phyloP scores from a whole-genome alignment of 139 green algal species.

The Tetratostichococcus sp. region DNA sequence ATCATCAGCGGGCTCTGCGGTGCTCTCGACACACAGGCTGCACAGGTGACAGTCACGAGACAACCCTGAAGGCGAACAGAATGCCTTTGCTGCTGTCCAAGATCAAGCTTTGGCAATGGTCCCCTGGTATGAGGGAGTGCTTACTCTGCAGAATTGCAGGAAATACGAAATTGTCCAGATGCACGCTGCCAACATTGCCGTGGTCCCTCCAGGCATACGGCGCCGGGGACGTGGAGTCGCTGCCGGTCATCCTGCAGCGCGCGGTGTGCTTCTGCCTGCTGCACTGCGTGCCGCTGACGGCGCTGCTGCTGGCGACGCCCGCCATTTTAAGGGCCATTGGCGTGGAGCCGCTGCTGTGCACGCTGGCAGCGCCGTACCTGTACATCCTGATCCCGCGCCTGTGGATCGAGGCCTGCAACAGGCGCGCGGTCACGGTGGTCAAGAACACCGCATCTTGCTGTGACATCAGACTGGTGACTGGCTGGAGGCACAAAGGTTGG shows the following conservation, averaged over 20 bases:
- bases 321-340: constrained; percentile 13
- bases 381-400: constrained; percentile 34
- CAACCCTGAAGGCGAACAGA: too few species aligned
- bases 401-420: constrained; percentile 36
- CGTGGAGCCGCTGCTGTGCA: constrained; percentile 19
- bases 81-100: too few species aligned
- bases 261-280: neutral
- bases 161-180: too few species aligned
- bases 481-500: too few species aligned
- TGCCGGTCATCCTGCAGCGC: constrained; percentile 10
- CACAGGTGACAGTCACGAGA: neutral
- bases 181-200: too few species aligned
- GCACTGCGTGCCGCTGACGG: constrained; percentile 21
- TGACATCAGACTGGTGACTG: too few species aligned
- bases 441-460: too few species aligned
- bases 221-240: neutral
- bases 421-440: constrained; percentile 25
- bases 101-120: too few species aligned
- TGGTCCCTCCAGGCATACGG: constrained; percentile 6
- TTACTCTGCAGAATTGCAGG: too few species aligned
- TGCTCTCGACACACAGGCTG: constrained; percentile 4
- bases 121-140: too few species aligned
- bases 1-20: constrained; percentile 2
- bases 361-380: constrained; percentile 28
- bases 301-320: constrained; percentile 10